Evolutionary conservation across 148 eudicot species (phyloP).

Genomic region (Silene latifolia): DNA sequence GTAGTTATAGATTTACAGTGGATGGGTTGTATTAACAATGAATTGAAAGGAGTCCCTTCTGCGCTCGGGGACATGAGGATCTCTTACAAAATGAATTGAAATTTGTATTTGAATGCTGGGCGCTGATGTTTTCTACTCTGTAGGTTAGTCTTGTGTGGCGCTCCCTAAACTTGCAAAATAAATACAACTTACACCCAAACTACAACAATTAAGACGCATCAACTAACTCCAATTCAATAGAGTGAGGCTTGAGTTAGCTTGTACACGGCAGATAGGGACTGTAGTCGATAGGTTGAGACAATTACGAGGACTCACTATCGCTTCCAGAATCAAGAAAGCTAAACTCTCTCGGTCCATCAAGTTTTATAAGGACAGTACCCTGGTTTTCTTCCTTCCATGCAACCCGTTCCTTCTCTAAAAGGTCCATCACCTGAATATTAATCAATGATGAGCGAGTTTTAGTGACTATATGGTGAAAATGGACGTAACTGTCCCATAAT

Average conservation of each 20-base stretch:
- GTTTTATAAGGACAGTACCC: slow-evolving; percentile 73
- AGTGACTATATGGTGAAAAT: too few relatives aligned
- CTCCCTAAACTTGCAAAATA: slow-evolving; percentile 8
- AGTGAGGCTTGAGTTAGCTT: slow-evolving; percentile 11
- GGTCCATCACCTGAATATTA: slow-evolving; percentile 60
- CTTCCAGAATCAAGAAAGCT: slow-evolving; percentile 68
- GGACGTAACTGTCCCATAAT: too few relatives aligned
- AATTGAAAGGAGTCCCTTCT: too few relatives aligned
- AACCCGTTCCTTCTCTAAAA: slow-evolving; percentile 59
- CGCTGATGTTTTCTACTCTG: slow-evolving; percentile 5
- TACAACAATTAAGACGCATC: neutral
- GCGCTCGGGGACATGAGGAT: too few relatives aligned
- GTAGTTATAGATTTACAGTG: too few relatives aligned
- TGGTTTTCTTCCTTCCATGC: slow-evolving; percentile 77
- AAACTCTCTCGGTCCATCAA: slow-evolving; percentile 68
- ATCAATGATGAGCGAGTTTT: too few relatives aligned
- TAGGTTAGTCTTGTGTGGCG: neutral
- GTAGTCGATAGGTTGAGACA: neutral
- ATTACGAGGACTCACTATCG: slow-evolving; percentile 40
- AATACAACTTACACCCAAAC: slow-evolving; percentile 4
- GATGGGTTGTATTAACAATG: too few relatives aligned
- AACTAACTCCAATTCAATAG: neutral
- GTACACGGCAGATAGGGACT: neutral
- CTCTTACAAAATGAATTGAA: neutral
- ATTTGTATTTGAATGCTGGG: slow-evolving; percentile 20